Base-by-base conservation (phyloP, 352 stramenopile genomes). In the Phytophthora litchii region DNA sequence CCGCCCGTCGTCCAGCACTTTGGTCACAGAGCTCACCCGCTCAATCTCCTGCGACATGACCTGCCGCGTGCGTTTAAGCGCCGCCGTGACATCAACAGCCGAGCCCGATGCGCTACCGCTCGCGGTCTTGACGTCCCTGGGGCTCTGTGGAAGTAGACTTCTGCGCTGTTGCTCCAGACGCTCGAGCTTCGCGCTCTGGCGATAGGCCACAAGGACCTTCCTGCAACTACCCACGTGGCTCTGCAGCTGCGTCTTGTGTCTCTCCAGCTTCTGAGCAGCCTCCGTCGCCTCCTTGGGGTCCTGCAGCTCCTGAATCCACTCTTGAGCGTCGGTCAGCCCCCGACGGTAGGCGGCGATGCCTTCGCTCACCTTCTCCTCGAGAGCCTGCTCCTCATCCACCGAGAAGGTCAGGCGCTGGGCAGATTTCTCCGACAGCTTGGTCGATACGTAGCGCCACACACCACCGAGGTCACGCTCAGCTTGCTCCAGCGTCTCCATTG, bases 21-120 rank as follows among this genome's bases (percentile, higher is more conserved):
- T 78, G 13, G 66, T 82, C 36, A 89, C 82, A 1, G 74, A 83
- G 32, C 72, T 74, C 20, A 91, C 79, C 16, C 84, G 76, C 42
- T 89, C 73, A 5, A 93, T 80, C 45, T 93, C 80, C 54, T 91
- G 73, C 10, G 79, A 73, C 84, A 93, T 86, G 13, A 83, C 70
- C 32, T 86, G 72, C 19, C 67, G 72, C 21, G 84, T 91, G 20
- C 84, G 81, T 51, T 82, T 86, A 16, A 93, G 71, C 29, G 80
- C 50, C 6, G 78, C 81, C 3, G 76, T 92, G 36, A 90, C 60
- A 38, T 91, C 80, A 21, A 85, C 60, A 0, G 75, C 66, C 14
- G 78, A 88, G 0, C 72, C 78, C 0, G 58, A 66, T 4, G 17
- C 16, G 52, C 55, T 56, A 20, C 38, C 31, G 17, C 16, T 31